Evolutionary conservation across 768 basidiomycete genomes (phyloP), one percentile per base, ranked within the genome.

Genomic region (Lactifluus echinatus): DNA sequence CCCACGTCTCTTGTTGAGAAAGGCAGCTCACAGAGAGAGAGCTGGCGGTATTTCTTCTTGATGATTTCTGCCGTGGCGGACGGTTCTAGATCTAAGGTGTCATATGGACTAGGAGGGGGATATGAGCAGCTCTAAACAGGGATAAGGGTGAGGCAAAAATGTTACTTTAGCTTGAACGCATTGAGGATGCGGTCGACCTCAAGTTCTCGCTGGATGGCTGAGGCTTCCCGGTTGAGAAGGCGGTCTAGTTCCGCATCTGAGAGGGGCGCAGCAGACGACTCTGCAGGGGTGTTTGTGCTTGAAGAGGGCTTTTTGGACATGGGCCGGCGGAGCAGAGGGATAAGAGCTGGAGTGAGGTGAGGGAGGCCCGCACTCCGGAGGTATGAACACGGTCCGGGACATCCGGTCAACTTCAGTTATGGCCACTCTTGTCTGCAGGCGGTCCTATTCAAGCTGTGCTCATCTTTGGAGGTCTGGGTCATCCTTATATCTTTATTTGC

Each of bases 81-180:
- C 64, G 83, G 79, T 44, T 81, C 79, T 65, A 99, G 76, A 73
- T 91, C 86, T 63, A 99, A 75, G 56, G 94, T 85, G 69, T 98
- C 95, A 71, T 97, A 99, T 37, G 96, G 91, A 69, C 93, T 95
- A 57, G 34, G 12, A 36, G 6, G 14, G 40, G 17, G 21, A 28
- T 33, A 17, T 19, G 24, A 42, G 28, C 45, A n/a, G 21, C 21
- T 42, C n/a, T 29, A 39, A n/a, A 44, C 5, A 50, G 33, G 15
- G 10, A 10, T 53, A 10, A 15, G 37, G 17, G 21, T 43, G 45
- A 19, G 31, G 28, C 21, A 29, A 26, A 72, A 83, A 63, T 57
- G 34, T 57, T n/a, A 95, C 93, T 98, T 99, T 65, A 98, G 79
- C 71, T 93, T 98, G 81, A 99, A 98, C 0, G 94, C 86, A 65